A percentile compares a stretch with the other conserved stretches of the same genome.
These are phyloP conservation scores for Rhinocladiella mackenziei DNA, from an alignment of 2,329 filamentous ascomycete genomes.

Conservation along the genomic window DNA sequence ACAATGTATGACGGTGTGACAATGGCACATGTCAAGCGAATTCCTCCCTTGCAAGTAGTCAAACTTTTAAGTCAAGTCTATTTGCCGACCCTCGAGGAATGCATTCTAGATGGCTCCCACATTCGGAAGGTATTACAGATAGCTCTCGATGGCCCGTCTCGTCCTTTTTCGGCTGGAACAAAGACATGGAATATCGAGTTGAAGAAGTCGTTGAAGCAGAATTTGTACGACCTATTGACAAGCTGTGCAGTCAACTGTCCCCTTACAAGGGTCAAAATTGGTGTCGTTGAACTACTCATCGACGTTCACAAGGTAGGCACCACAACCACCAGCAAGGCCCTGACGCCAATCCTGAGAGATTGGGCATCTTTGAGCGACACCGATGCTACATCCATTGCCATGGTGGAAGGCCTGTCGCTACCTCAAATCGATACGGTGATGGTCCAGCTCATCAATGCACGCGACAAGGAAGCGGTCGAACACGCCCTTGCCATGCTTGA, in stretches of 20 bases:
- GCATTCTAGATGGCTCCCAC: constrained; percentile 71
- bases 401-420: constrained; percentile 46
- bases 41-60: constrained; percentile 31
- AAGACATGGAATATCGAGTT: constrained; percentile 46
- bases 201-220: constrained; percentile 60
- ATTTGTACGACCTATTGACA: constrained; percentile 67
- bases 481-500: constrained; percentile 51
- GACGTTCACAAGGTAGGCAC: constrained; percentile 67
- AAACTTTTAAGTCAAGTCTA: constrained; percentile 64
- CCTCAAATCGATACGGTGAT: constrained; percentile 51
- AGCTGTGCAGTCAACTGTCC: constrained; percentile 69
- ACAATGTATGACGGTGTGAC: constrained; percentile 15
- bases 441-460: constrained; percentile 51
- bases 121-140: constrained; percentile 61
- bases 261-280: constrained; percentile 63
- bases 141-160: constrained; percentile 52
- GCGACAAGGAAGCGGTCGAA: constrained; percentile 56
- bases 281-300: constrained; percentile 68
- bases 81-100: constrained; percentile 78
- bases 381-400: constrained; percentile 51
- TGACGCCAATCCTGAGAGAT: constrained; percentile 69
- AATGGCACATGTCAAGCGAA: constrained; percentile 13
- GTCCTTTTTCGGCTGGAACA: constrained; percentile 37
- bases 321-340: constrained; percentile 65
- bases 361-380: constrained; percentile 59